Percentiles rank a stretch among this genome's conserved stretches.
These are phyloP conservation scores for Clitopilus passeckerianus DNA, from an alignment of 768 basidiomycete species.

Conservation along the genomic window DNA sequence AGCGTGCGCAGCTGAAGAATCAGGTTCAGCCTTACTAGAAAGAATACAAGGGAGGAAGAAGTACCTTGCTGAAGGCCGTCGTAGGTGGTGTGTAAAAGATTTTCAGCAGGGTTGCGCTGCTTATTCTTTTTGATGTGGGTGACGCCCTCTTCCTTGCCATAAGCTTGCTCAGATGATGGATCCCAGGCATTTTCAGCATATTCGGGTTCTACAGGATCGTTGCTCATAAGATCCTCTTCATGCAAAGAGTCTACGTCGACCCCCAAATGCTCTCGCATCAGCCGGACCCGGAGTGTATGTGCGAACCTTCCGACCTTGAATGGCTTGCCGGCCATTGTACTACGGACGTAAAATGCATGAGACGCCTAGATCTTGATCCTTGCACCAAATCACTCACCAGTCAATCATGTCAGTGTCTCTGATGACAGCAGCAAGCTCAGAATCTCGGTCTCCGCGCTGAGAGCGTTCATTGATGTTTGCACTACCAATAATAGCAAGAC, in stretches of 20 bases:
- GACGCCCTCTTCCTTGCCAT: constrained; percentile 36
- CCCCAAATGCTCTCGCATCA: constrained; percentile 97
- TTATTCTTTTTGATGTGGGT: constrained; percentile 34
- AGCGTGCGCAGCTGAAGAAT: constrained; percentile 32
- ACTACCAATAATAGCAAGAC: constrained; percentile 89
- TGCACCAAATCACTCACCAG: constrained; percentile 43
- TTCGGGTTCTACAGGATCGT: constrained; percentile 43
- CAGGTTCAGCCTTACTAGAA: constrained; percentile 4
- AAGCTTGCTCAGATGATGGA: constrained; percentile 63
- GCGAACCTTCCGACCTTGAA: constrained; percentile 97
- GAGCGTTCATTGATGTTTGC: constrained; percentile 99
- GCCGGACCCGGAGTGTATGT: constrained; percentile 84
- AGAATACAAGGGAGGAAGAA: neutral
- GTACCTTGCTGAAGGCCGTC: constrained; percentile 50
- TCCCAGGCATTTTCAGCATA: constrained; percentile 65
- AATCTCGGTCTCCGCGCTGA: constrained; percentile 93
- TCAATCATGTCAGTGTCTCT: constrained; percentile 97
- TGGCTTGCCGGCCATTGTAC: constrained; percentile 90
- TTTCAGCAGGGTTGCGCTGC: constrained; percentile 24
- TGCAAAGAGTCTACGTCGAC: constrained; percentile 88
- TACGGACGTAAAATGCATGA: constrained; percentile 18
- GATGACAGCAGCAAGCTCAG: constrained; percentile 89
- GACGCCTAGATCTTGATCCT: neutral
- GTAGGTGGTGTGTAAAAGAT: constrained; percentile 27
- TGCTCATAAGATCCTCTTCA: constrained; percentile 64